phyloP scores from a whole-genome alignment of 371 early-diverging fungal genomes.

The Apophysomyces variabilis region DNA sequence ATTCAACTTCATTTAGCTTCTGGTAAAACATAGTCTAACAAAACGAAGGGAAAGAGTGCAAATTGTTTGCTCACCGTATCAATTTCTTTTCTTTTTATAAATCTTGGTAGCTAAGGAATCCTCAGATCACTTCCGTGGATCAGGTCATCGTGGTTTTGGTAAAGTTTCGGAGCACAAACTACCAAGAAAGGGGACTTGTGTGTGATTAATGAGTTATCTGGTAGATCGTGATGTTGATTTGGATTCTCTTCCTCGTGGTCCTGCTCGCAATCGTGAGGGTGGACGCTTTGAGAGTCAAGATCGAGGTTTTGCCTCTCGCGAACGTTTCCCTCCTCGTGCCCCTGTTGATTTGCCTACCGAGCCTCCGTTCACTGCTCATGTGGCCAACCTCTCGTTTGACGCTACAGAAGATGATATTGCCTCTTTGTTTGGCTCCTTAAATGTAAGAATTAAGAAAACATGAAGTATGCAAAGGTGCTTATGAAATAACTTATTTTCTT shows the following conservation, averaged over 20 bases:
- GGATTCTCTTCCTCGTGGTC: conserved; percentile 21
- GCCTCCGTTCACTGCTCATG: conserved; percentile 87
- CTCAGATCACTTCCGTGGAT: conserved; percentile 24
- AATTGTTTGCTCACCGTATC: background rate
- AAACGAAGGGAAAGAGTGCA: background rate
- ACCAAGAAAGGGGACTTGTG: too few relatives aligned
- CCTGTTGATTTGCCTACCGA: conserved; percentile 79
- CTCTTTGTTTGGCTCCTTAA: conserved; percentile 70
- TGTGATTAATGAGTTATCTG: background rate
- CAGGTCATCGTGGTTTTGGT: conserved; percentile 25
- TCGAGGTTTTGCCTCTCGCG: conserved; percentile 26
- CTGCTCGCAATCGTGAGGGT: conserved; percentile 34
- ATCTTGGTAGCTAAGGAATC: conserved; percentile 20
- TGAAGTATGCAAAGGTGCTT: background rate
- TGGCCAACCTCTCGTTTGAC: conserved; percentile 90
- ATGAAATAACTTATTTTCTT: background rate
- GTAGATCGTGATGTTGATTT: conserved; percentile 24
- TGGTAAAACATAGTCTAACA: conserved; percentile 32
- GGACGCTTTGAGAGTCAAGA: conserved; percentile 43
- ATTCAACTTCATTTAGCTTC: conserved; percentile 32
- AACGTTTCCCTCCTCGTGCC: conserved; percentile 45
- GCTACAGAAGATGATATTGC: conserved; percentile 76
- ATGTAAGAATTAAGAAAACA: conserved; percentile 43
- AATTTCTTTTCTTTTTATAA: conserved; percentile 12
- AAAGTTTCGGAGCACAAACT: background rate